A percentile compares a stretch with the other conserved stretches of the same genome.
phyloP scores from a whole-genome alignment of 78 protist genomes.

The Speleostelium caveatum region DNA sequence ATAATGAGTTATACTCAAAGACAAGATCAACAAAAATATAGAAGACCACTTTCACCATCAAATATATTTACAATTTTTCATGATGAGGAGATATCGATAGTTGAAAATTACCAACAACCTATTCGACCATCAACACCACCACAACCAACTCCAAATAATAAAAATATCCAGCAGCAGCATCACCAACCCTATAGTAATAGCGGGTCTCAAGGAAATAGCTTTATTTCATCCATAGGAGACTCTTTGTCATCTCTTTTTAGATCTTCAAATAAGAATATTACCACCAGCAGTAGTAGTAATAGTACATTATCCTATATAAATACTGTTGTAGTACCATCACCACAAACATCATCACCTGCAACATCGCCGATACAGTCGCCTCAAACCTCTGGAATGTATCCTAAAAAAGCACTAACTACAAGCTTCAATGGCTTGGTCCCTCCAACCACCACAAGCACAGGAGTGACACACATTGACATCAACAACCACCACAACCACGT shows the following conservation, averaged over 20 bases:
- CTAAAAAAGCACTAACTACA: too few species aligned
- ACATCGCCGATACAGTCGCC: slow-evolving; percentile 15
- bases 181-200: neutral
- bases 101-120: too few species aligned
- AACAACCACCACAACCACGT: neutral
- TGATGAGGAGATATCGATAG: too few species aligned
- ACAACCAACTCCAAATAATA: too few species aligned
- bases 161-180: too few species aligned
- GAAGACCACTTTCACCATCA: too few species aligned
- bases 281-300: neutral
- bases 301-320: neutral
- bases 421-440: neutral
- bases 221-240: slow-evolving; percentile 12
- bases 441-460: neutral
- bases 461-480: neutral
- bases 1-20: too few species aligned
- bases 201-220: neutral
- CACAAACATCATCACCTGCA: neutral
- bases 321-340: neutral
- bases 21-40: too few species aligned
- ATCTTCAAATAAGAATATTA: too few species aligned
- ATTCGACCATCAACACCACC: too few species aligned
- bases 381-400: too few species aligned
- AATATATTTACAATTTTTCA: too few species aligned
- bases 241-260: slow-evolving; percentile 7